Evolutionary conservation across 2,329 filamentous ascomycete genomes (phyloP).

Genomic region (Aspergillus brasiliensis): DNA sequence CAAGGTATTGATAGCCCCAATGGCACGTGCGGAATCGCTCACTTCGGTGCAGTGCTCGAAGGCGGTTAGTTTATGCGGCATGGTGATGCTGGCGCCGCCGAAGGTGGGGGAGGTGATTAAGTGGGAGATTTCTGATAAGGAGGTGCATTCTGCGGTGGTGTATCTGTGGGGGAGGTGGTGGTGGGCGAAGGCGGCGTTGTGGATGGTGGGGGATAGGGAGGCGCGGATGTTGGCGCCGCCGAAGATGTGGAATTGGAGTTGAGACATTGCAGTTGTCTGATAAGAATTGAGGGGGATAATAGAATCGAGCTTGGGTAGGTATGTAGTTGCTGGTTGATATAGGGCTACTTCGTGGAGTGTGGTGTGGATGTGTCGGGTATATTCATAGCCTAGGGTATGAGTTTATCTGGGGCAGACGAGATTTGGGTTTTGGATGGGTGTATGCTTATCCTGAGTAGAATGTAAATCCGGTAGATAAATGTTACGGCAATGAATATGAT

Average conservation of each 20-base stretch:
- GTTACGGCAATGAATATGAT: too few relatives aligned
- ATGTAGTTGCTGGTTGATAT: background rate
- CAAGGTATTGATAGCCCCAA: background rate
- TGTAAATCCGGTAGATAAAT: too few relatives aligned
- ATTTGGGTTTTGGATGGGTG: too few relatives aligned
- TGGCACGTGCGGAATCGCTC: background rate
- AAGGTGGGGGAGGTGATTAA: conserved; percentile 69
- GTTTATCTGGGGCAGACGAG: too few relatives aligned
- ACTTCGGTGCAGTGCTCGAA: background rate
- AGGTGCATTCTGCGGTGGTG: conserved; percentile 14
- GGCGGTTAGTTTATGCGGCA: conserved; percentile 20
- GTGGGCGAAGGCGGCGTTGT: conserved; percentile 22
- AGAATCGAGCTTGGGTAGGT: background rate
- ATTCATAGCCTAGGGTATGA: background rate
- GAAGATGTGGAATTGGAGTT: conserved; percentile 15
- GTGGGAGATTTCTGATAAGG: conserved; percentile 31
- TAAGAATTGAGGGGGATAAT: background rate
- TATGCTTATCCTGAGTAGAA: too few relatives aligned
- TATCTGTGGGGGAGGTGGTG: conserved; percentile 15
- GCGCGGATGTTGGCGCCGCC: conserved; percentile 18
- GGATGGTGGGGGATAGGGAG: conserved; percentile 23
- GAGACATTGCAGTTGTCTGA: background rate
- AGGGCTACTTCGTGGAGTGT: background rate
- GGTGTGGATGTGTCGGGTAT: background rate
- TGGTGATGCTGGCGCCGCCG: conserved; percentile 78